phyloP scores from a whole-genome alignment of 257 asterid species.

The Solanum gandarillasii region DNA sequence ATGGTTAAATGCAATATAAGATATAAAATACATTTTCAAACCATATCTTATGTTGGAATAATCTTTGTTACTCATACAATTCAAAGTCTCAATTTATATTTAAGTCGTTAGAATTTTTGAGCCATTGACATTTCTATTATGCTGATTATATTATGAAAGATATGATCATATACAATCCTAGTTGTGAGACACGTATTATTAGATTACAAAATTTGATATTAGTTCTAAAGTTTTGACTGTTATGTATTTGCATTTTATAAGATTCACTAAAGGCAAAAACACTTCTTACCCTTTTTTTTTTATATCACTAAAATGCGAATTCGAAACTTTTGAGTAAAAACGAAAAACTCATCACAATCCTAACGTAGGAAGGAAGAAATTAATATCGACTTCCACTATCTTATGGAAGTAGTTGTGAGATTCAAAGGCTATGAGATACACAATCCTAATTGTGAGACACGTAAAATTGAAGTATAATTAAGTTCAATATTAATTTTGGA shows the following conservation, averaged over 20 bases:
- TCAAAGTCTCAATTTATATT: not conserved
- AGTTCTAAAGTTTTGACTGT: not conserved
- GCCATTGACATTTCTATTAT: not conserved
- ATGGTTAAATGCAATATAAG: not conserved
- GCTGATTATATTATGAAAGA: not conserved
- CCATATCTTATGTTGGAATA: not conserved
- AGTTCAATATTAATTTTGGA: not conserved
- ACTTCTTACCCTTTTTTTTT: not conserved
- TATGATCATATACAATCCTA: not conserved
- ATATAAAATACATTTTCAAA: not conserved
- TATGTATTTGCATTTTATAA: not conserved
- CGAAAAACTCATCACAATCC: not conserved
- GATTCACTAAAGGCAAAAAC: not conserved
- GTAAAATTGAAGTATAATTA: not conserved
- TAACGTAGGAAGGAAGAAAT: not conserved
- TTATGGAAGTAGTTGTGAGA: not conserved
- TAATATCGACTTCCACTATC: not conserved
- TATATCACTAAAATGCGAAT: not conserved
- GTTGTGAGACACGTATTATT: not conserved
- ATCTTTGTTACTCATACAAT: not conserved
- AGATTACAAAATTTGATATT: not conserved
- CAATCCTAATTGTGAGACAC: not conserved
- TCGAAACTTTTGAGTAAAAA: not conserved
- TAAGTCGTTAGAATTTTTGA: not conserved
- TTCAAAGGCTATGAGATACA: not conserved